A percentile compares a stretch with the other conserved stretches of the same genome.
Evolutionary conservation across 2,329 filamentous ascomycete species (phyloP).

Genomic region (Lasiodiplodia sp.): DNA sequence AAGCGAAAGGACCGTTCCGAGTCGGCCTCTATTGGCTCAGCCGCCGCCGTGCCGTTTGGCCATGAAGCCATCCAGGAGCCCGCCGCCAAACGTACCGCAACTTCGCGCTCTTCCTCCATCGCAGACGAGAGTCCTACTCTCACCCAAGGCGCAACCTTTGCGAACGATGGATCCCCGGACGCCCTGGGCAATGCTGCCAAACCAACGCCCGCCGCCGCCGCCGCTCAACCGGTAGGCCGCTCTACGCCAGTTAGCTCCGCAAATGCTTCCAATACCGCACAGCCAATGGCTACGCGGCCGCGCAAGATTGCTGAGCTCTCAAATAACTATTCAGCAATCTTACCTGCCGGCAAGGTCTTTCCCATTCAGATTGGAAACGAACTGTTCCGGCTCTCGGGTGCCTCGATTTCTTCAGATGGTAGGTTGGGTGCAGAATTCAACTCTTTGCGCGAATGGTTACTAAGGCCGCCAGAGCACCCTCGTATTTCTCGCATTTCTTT

Average conservation of each 20-base stretch:
- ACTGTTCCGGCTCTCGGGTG: conserved; percentile 72
- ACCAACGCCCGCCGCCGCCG: conserved; percentile 28
- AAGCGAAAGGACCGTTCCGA: conserved; percentile 28
- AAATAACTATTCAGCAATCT: conserved; percentile 44
- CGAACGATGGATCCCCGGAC: background rate
- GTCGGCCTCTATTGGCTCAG: conserved; percentile 10
- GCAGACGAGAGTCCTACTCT: conserved; percentile 20
- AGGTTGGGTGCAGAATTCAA: conserved; percentile 45
- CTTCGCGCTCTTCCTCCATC: conserved; percentile 17
- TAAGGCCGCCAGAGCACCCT: conserved; percentile 77
- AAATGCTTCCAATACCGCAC: background rate
- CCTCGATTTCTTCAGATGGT: conserved; percentile 76
- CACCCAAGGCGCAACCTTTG: conserved; percentile 4
- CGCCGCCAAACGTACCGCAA: conserved; percentile 19
- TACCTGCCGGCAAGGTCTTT: conserved; percentile 76
- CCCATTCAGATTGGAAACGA: conserved; percentile 74
- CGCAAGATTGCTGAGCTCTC: conserved; percentile 20
- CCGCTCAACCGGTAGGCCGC: conserved; percentile 31
- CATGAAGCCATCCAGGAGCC: conserved; percentile 19
- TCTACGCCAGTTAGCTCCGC: background rate
- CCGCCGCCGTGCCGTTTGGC: conserved; percentile 4
- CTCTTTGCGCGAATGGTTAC: conserved; percentile 35
- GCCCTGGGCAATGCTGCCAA: background rate
- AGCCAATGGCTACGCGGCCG: conserved; percentile 2
- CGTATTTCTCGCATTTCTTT: conserved; percentile 96